Base-by-base conservation (phyloP, 169 alveolate species). In the Plasmodium vinckei region DNA sequence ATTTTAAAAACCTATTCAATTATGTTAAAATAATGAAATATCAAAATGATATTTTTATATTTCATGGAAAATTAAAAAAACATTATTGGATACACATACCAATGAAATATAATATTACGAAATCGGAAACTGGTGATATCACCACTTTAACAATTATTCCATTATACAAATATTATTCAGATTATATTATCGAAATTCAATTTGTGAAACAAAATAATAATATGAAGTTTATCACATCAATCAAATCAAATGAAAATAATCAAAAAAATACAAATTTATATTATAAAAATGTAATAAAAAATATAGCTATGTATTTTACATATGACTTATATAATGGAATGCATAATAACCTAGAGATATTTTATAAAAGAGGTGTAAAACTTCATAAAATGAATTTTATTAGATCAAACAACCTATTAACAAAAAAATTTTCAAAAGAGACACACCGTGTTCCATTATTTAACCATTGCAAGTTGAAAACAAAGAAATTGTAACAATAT, bases 61-160 rank as follows among this genome's bases (percentile, higher is more conserved):
- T 69, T 64, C 91, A 70, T 19, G 91, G 87, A 51, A 86, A 86
- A 59, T 57, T 71, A 42, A 86, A 86, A 86, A 86, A 70, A 60
- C 60, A 59, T 23, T 63, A 12, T 39, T 86, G 91, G 91, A 56
- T 86, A 70, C 87, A 70, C 15, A 33, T 86, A 39, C 91, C 87
- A 25, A 63, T 86, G 27, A 86, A 86, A 39, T 69, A 49, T 21
- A 21, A 69, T 23, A 69, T 86, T 23, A 9, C 13, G 23, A 86
- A 86, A 56, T 1, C 17, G 1, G 72, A 54, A 25, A 54, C 69
- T n/a, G 79, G 33, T 68, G 33, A 53, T 75, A 25, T n/a, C 0
- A 53, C 63, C 73, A 86, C 72, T 57, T 63, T 86, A 59, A 68
- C 44, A 15, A 59, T 86, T 69, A 53, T 63, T 6, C 91, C 91